These are phyloP conservation scores for Ochetophila trinervis DNA, from an alignment of 306 rosid species.

Conservation along the genomic window DNA sequence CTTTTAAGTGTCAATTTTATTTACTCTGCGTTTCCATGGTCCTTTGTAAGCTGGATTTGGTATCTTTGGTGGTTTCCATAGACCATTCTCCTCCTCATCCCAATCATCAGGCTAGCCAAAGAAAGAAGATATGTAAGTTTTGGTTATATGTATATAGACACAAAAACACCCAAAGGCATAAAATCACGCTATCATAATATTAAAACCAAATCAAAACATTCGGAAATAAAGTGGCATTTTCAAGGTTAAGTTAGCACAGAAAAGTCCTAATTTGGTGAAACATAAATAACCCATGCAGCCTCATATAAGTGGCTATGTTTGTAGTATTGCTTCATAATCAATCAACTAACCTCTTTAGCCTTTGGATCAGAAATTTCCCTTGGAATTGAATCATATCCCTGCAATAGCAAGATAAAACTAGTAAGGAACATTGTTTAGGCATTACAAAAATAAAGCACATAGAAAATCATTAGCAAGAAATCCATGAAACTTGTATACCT, in stretches of 20 bases:
- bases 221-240: background rate
- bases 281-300: background rate
- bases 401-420: constrained; percentile 28
- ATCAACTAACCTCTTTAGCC: constrained; percentile 63
- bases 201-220: background rate
- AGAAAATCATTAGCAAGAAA: background rate
- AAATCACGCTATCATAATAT: constrained; percentile 3
- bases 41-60: constrained; percentile 96
- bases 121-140: background rate
- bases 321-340: background rate
- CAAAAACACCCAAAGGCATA: background rate
- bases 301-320: background rate
- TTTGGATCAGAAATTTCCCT: constrained; percentile 85
- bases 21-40: constrained; percentile 91
- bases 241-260: constrained; percentile 4
- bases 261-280: background rate
- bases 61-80: constrained; percentile 84
- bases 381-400: constrained; percentile 85
- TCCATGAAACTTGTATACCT: constrained; percentile 39
- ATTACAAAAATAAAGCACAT: constrained; percentile 20
- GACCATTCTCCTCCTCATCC: constrained; percentile 89
- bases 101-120: constrained; percentile 70
- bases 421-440: constrained; percentile 14
- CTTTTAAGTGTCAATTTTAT: constrained; percentile 23
- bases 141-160: background rate